These are phyloP conservation scores for Dioscorea cayenensis DNA, from an alignment of 116 monocot species.

Conservation along the genomic window DNA sequence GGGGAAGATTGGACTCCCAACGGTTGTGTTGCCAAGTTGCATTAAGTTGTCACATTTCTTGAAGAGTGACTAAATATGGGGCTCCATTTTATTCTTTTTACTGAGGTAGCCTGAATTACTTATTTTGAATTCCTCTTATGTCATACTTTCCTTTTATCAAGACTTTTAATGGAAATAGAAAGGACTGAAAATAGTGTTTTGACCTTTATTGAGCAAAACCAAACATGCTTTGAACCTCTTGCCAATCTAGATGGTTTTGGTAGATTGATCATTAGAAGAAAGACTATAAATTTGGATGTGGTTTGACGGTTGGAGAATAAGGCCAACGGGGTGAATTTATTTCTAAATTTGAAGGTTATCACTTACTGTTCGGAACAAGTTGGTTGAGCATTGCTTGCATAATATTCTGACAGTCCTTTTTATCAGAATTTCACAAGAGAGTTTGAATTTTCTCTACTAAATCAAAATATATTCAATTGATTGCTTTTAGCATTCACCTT, in stretches of 20 bases:
- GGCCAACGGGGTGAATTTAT: neutral
- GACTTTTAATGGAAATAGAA: no score
- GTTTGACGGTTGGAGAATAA: conserved; percentile 88
- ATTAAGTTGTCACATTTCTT: conserved; percentile 35
- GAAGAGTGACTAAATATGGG: conserved; percentile 92
- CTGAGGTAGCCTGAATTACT: conserved; percentile 51
- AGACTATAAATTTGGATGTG: conserved; percentile 96
- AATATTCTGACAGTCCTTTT: neutral
- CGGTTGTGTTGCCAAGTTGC: conserved; percentile 35
- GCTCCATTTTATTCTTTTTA: conserved; percentile 85
- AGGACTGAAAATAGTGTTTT: no score
- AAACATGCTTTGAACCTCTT: neutral
- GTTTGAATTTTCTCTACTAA: no score
- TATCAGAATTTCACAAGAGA: no score
- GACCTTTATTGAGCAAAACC: no score
- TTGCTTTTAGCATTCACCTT: neutral
- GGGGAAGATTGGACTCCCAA: conserved; percentile 84
- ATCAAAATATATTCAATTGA: neutral
- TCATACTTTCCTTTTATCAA: no score
- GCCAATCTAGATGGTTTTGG: conserved; percentile 3
- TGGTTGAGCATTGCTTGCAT: neutral
- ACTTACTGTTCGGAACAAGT: no score
- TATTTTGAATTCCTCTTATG: neutral
- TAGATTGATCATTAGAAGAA: conserved; percentile 90
- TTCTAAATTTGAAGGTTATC: neutral